Percentiles rank a stretch among this genome's conserved stretches.
These are phyloP conservation scores for Fimicolochytrium jonesii DNA, from an alignment of 192 early-diverging fungal genomes.

Conservation along the genomic window DNA sequence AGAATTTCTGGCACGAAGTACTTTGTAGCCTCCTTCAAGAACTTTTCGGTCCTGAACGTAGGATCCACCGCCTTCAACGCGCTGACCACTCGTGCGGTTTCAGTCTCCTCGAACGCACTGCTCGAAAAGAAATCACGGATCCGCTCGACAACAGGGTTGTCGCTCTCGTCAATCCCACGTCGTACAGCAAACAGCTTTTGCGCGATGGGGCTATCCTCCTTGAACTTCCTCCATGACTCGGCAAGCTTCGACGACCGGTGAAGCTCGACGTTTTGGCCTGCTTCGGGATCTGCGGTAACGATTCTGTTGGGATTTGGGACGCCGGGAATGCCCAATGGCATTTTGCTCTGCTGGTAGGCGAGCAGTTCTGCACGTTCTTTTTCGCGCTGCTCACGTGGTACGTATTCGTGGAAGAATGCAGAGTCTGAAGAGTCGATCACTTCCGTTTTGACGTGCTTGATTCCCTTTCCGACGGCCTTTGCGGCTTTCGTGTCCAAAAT, in stretches of 20 bases:
- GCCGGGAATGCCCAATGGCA: constrained; percentile 18
- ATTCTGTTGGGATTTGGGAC: constrained; percentile 23
- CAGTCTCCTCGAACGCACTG: constrained; percentile 87
- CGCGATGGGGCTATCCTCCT: constrained; percentile 80
- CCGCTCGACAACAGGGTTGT: constrained; percentile 79
- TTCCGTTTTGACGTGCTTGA: constrained; percentile 39
- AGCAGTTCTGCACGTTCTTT: constrained; percentile 17
- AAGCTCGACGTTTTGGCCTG: constrained; percentile 62
- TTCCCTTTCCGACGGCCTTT: constrained; percentile 41
- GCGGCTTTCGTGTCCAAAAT: constrained; percentile 50
- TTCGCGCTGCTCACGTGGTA: constrained; percentile 42
- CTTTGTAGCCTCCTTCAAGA: constrained; percentile 86
- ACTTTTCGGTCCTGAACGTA: constrained; percentile 75
- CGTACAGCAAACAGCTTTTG: constrained; percentile 76
- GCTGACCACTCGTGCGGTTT: constrained; percentile 84
- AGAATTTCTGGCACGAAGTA: constrained; percentile 94
- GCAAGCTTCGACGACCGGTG: constrained; percentile 86
- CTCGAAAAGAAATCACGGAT: constrained; percentile 69
- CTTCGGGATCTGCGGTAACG: constrained; percentile 38
- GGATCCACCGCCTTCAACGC: constrained; percentile 85
- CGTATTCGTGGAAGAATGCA: constrained; percentile 43
- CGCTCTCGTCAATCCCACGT: constrained; percentile 83
- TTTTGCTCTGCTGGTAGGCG: constrained; percentile 1
- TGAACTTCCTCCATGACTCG: constrained; percentile 89
- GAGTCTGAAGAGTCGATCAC: constrained; percentile 26